Percentiles rank a stretch among this genome's conserved stretches.
These are phyloP conservation scores for Ustanciosporium gigantosporum DNA, from an alignment of 1,284 basidiomycete genomes.

Conservation along the genomic window DNA sequence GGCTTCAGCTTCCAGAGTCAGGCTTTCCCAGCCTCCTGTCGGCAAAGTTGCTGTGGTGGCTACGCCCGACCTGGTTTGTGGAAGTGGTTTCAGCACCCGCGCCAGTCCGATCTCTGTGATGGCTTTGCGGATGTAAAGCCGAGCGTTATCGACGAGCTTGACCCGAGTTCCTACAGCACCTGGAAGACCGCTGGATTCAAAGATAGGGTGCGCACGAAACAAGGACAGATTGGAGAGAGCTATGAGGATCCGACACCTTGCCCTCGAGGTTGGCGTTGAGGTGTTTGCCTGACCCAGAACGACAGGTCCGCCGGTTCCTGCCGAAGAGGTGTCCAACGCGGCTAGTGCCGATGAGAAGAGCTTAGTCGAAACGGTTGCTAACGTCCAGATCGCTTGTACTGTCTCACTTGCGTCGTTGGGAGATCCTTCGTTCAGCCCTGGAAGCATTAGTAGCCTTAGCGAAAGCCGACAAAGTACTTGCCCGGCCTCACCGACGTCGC, in stretches of 20 bases:
- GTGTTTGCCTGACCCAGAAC: slow-evolving; percentile 41
- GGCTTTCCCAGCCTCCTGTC: slow-evolving; percentile 40
- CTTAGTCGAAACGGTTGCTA: slow-evolving; percentile 25
- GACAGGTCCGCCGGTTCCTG: slow-evolving; percentile 3
- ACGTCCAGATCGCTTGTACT: slow-evolving; percentile 21
- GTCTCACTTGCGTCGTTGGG: neutral
- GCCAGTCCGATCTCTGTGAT: slow-evolving; percentile 41
- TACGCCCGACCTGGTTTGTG: neutral
- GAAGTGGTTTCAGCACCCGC: slow-evolving; percentile 20
- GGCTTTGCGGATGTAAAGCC: slow-evolving; percentile 42
- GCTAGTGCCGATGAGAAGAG: slow-evolving; percentile 27
- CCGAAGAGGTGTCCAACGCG: slow-evolving; percentile 28
- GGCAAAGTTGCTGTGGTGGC: neutral
- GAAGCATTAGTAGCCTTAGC: slow-evolving; percentile 5
- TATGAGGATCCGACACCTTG: slow-evolving; percentile 25
- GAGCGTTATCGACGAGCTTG: slow-evolving; percentile 40
- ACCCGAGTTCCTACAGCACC: slow-evolving; percentile 20
- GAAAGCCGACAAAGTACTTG: slow-evolving; percentile 17
- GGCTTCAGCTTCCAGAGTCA: slow-evolving; percentile 25
- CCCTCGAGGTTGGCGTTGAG: slow-evolving; percentile 37
- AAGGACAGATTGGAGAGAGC: slow-evolving; percentile 26
- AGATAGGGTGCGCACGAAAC: slow-evolving; percentile 25
- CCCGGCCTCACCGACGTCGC: slow-evolving; percentile 34
- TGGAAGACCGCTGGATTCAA: slow-evolving; percentile 16
- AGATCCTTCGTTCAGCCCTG: neutral